Evolutionary conservation across 805 yeast species (phyloP).

Genomic region (Metschnikowia cerradonensis): DNA sequence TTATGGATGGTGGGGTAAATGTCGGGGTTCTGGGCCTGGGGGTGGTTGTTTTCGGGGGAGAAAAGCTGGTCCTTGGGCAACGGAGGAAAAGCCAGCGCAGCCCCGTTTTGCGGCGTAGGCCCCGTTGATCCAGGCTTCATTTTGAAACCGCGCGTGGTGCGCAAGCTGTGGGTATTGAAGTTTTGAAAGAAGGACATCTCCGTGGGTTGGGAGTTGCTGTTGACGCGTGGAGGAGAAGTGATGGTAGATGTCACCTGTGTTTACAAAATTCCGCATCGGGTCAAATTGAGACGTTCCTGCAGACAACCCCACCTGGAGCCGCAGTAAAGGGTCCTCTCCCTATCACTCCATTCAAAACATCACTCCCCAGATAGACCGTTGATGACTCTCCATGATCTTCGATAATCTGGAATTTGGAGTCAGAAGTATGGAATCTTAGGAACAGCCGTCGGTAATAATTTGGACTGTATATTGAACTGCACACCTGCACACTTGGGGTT

Average conservation of each 20-base stretch:
- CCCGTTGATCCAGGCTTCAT: constrained; percentile 38
- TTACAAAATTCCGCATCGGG: constrained; percentile 16
- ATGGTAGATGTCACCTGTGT: constrained; percentile 6
- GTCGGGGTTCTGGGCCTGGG: neutral
- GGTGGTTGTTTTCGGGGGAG: constrained; percentile 4
- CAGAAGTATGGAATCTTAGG: too few species aligned
- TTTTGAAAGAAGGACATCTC: constrained; percentile 40
- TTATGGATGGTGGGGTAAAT: constrained; percentile 30
- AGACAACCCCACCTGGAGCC: neutral
- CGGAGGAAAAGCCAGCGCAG: constrained; percentile 32
- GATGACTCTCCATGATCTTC: too few species aligned
- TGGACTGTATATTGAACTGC: too few species aligned
- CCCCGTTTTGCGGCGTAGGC: constrained; percentile 32
- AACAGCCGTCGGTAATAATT: too few species aligned
- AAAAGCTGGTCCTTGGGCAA: constrained; percentile 16
- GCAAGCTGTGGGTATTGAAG: constrained; percentile 41
- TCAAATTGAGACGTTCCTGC: constrained; percentile 4
- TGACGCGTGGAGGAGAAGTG: constrained; percentile 3
- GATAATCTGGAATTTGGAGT: too few species aligned
- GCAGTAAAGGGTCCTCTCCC: neutral
- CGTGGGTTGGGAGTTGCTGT: neutral
- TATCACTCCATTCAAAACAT: too few species aligned
- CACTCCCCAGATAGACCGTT: too few species aligned
- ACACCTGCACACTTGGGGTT: too few species aligned
- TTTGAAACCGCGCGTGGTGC: constrained; percentile 42